Conservation (phyloP, 768 basidiomycete genomes). For the Kwoniella dejecticola region DNA sequence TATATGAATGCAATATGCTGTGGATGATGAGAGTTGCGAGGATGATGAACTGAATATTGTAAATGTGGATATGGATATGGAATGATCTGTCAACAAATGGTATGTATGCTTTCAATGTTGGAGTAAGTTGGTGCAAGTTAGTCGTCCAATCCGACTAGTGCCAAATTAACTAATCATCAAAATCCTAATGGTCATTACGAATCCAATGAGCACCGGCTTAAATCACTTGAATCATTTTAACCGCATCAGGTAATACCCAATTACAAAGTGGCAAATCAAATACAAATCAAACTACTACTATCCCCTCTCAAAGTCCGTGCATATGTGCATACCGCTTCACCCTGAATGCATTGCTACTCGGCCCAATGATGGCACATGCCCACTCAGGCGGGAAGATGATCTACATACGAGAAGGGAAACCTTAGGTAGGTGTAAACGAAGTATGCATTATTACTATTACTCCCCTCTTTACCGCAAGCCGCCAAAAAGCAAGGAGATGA, state of each 20-base stretch:
- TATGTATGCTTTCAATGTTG: not conserved
- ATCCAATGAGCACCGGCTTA: not conserved
- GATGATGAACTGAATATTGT: no score
- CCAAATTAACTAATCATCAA: not conserved
- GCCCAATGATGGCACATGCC: no score
- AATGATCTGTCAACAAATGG: not conserved
- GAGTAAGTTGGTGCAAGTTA: not conserved
- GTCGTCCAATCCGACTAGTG: not conserved
- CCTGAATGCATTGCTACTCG: no score
- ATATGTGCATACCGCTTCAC: not conserved
- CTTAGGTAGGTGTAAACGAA: no score
- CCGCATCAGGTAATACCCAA: not conserved
- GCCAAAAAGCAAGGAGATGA: no score
- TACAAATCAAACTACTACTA: not conserved
- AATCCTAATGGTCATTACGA: constrained; percentile 1
- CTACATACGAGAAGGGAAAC: no score
- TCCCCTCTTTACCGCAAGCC: no score
- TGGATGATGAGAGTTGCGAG: no score
- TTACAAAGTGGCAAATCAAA: constrained; percentile 2
- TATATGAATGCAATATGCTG: no score
- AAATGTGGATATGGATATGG: not conserved
- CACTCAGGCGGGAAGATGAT: no score
- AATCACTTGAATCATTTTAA: not conserved
- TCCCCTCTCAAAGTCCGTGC: not conserved
- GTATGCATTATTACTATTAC: no score